Base-by-base conservation (phyloP, 2,329 filamentous ascomycete genomes). In the Fusarium sp. region DNA sequence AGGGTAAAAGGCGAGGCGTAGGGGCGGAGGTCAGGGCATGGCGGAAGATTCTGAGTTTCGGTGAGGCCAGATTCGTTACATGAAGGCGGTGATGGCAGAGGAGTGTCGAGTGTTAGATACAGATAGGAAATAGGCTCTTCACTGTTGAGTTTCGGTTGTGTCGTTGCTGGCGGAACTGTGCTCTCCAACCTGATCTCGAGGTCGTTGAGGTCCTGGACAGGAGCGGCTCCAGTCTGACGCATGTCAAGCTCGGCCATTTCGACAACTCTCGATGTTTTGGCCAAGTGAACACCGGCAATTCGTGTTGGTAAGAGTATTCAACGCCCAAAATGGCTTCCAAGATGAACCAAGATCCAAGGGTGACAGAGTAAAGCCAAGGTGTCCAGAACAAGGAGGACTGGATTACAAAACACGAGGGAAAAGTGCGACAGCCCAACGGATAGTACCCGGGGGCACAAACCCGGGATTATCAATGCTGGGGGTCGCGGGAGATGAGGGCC, bases 1-100 rank as follows among this genome's bases (percentile, higher is more conserved):
- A 94, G 97, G 11, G 85, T 83, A 68, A 94, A 90, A 0, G 94
- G 94, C 11, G 92, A 90, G 2, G 78, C 82, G 73, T 89, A 97
- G 60, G 85, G 83, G 34, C 82, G 84, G 26, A 97, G 86, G 76
- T 93, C 84, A 6, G 92, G 93, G 24, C 82, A 83, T 53, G 84
- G 78, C 45, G 90, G 90, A 2, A 85, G 77, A n/a, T 81, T 65
- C 10, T 76, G 74, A 38, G 77, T 73, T 7, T 38, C 38, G n/a
- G 44, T n/a, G 22, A 63, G 33, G 19, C 50, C 39, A 22, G 57
- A 56, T 26, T 70, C 63, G 36, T 62, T 44, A n/a, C 58, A 28
- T 57, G 62, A 73, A 62, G 61, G 76, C 21, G 57, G 72, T 17
- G 62, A 51, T 5, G 83, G 83, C 5, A 84, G 66, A 4, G 64